phyloP scores from a whole-genome alignment of 2,329 filamentous ascomycete genomes.

The Penicillium polonicum region DNA sequence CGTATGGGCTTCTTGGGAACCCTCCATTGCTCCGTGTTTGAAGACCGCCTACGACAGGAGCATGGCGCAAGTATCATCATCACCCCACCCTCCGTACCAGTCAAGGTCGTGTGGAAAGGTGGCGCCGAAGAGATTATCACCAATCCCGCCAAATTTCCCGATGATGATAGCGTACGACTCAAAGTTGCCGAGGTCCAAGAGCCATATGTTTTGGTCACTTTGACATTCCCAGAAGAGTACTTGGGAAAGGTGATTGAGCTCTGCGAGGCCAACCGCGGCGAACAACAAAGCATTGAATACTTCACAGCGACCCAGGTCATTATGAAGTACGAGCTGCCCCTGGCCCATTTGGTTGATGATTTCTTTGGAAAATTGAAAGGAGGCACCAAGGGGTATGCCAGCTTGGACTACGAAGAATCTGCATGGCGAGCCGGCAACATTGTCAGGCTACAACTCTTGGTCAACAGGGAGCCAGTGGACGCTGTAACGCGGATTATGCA shows the following conservation, averaged over 20 bases:
- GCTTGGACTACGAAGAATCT: slow-evolving; percentile 93
- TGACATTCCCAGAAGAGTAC: slow-evolving; percentile 92
- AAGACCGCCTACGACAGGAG: slow-evolving; percentile 90
- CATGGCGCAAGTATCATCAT: slow-evolving; percentile 95
- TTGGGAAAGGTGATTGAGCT: slow-evolving; percentile 92
- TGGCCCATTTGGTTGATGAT: slow-evolving; percentile 90
- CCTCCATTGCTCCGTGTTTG: slow-evolving; percentile 97
- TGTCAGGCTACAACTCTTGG: slow-evolving; percentile 85
- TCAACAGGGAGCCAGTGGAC: slow-evolving; percentile 91
- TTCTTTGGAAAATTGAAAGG: slow-evolving; percentile 97
- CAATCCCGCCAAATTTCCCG: slow-evolving; percentile 86
- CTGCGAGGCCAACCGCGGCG: slow-evolving; percentile 84
- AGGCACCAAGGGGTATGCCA: slow-evolving; percentile 90
- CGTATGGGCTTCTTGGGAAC: slow-evolving; percentile 94
- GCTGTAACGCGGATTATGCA: slow-evolving; percentile 92
- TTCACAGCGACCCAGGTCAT: slow-evolving; percentile 93
- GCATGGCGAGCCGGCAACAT: slow-evolving; percentile 79
- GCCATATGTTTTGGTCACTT: slow-evolving; percentile 75
- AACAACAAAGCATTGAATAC: slow-evolving; percentile 84
- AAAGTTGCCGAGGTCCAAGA: slow-evolving; percentile 65
- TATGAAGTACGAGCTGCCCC: slow-evolving; percentile 83
- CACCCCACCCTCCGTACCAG: slow-evolving; percentile 91
- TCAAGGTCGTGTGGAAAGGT: slow-evolving; percentile 75
- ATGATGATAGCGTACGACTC: slow-evolving; percentile 58
- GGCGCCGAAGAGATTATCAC: slow-evolving; percentile 77